Evolutionary conservation across 1,284 basidiomycete genomes (phyloP).

Genomic region (Puccinia triticina): DNA sequence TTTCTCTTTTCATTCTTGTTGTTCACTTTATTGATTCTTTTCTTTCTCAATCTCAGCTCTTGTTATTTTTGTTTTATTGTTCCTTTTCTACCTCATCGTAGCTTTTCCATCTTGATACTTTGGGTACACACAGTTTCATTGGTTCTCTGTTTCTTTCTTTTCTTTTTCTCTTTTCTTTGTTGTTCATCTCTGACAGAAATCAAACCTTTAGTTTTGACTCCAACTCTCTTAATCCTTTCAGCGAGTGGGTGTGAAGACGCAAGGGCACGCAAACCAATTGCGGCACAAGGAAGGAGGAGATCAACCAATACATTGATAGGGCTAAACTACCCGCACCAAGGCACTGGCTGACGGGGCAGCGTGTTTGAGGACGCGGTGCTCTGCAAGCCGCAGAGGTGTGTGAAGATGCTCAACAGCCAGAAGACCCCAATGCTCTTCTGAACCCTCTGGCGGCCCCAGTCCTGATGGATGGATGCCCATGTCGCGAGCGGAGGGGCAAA

Average conservation of each 20-base stretch:
- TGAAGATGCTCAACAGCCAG: slow-evolving; percentile 13
- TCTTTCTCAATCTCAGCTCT: too few relatives aligned
- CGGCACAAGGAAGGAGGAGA: slow-evolving; percentile 74
- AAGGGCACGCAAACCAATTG: slow-evolving; percentile 71
- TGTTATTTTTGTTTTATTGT: too few relatives aligned
- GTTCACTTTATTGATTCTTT: too few relatives aligned
- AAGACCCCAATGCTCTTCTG: not conserved
- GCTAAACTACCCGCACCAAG: slow-evolving; percentile 75
- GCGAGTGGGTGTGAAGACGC: slow-evolving; percentile 68
- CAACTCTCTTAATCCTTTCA: slow-evolving; percentile 51
- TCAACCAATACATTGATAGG: slow-evolving; percentile 85
- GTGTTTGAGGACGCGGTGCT: not conserved
- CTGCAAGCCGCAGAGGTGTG: slow-evolving; percentile 26
- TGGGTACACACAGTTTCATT: too few relatives aligned
- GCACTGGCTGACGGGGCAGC: slow-evolving; percentile 54
- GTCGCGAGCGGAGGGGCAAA: not conserved
- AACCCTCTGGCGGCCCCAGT: slow-evolving; percentile 22
- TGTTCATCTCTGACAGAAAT: too few relatives aligned
- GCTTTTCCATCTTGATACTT: too few relatives aligned
- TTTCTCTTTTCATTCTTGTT: too few relatives aligned
- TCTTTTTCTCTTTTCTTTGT: too few relatives aligned
- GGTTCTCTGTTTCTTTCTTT: too few relatives aligned
- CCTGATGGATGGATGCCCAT: slow-evolving; percentile 24
- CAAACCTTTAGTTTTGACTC: too few relatives aligned
- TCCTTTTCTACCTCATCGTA: too few relatives aligned